Evolutionary conservation across 1,139 yeast genomes (phyloP).

Genomic region (Suhomyces maxii): DNA sequence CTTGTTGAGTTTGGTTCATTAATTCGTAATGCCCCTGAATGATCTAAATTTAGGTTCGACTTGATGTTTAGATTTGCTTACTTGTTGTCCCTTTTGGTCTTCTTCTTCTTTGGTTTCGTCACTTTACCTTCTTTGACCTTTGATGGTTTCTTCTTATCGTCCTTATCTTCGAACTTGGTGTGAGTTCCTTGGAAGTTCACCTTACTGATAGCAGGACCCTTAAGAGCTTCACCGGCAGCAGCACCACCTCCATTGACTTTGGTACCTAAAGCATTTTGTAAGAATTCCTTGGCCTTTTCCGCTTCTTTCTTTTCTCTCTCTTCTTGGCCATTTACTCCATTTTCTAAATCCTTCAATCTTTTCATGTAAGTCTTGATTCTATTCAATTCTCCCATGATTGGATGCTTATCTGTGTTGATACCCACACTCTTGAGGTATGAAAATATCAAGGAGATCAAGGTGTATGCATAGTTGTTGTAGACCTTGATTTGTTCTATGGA

Average conservation of each 20-base stretch:
- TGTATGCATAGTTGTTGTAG: constrained; percentile 45
- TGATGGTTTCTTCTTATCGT: constrained; percentile 7
- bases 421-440: constrained; percentile 66
- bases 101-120: constrained; percentile 2
- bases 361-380: constrained; percentile 72
- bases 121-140: constrained; percentile 2
- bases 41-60: too few relatives aligned
- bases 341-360: constrained; percentile 50
- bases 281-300: constrained; percentile 42
- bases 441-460: constrained; percentile 46
- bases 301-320: constrained; percentile 24
- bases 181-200: constrained; percentile 61
- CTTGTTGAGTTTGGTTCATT: too few relatives aligned
- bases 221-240: constrained; percentile 25
- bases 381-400: constrained; percentile 67
- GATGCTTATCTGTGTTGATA: constrained; percentile 54
- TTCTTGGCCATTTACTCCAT: constrained; percentile 17
- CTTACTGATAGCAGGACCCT: constrained; percentile 58
- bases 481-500: constrained; percentile 38
- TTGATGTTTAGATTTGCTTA: too few relatives aligned
- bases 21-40: too few relatives aligned
- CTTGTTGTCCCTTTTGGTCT: constrained; percentile 9
- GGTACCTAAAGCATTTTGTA: constrained; percentile 48
- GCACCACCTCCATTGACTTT: constrained; percentile 31
- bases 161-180: constrained; percentile 47